A percentile compares a stretch with the other conserved stretches of the same genome.
Conservation (phyloP, 306 rosid species). For the Gynostemma pentaphyllum region DNA sequence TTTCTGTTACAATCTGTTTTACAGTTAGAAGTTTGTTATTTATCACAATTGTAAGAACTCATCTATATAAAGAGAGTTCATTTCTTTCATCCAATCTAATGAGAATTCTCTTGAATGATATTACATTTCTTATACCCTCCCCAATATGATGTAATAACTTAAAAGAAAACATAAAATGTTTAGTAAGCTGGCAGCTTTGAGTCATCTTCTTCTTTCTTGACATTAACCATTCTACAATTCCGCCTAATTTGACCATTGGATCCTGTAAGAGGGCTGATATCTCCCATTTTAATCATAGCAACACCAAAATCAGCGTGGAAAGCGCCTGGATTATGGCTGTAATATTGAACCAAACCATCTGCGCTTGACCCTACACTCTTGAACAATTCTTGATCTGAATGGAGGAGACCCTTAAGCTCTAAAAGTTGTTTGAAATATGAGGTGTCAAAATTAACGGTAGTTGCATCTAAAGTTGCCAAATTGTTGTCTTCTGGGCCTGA, state of each 20-base stretch:
- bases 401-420: constrained; percentile 59
- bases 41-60: too few relatives aligned
- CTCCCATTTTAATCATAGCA: constrained; percentile 80
- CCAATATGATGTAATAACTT: too few relatives aligned
- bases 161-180: too few relatives aligned
- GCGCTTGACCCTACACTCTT: constrained; percentile 74
- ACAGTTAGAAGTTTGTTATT: too few relatives aligned
- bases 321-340: constrained; percentile 14
- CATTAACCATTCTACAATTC: constrained; percentile 55
- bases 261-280: constrained; percentile 74
- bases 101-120: too few relatives aligned
- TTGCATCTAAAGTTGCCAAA: constrained; percentile 69
- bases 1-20: too few relatives aligned
- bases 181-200: too few relatives aligned
- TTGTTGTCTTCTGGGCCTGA: constrained; percentile 75
- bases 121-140: too few relatives aligned
- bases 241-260: constrained; percentile 62
- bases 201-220: too few relatives aligned
- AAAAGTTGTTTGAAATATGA: constrained; percentile 57
- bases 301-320: constrained; percentile 44
- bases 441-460: constrained; percentile 55
- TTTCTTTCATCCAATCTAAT: too few relatives aligned
- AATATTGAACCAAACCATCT: constrained; percentile 39
- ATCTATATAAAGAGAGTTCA: too few relatives aligned
- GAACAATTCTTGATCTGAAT: constrained; percentile 71